Base-by-base conservation (phyloP, 2,329 filamentous ascomycete genomes). In the Calonectria honghensis region DNA sequence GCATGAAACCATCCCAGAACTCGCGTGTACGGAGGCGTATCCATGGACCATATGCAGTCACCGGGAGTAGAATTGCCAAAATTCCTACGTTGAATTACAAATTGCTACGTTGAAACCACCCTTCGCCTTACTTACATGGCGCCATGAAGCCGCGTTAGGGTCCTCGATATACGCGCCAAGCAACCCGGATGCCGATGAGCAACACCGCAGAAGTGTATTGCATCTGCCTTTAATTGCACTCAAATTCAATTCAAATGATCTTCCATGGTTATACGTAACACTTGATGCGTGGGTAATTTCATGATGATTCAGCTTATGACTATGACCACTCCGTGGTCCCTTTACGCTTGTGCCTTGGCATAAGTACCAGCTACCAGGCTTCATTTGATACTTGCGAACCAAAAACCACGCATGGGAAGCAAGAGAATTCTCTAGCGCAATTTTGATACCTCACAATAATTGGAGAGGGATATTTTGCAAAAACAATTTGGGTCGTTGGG, bases 1-100 rank as follows among this genome's bases (percentile, higher is more conserved):
- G 59, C 59, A 70, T 31, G 37, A 48, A 48, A 52, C 18, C 69
- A n/a, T 71, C 50, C 50, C 41, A 50, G 29, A 37, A 50, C 24
- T 35, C 20, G 18, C 57, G 39, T 18, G 24, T 7, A 41, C 35
- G n/a, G 35, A 61, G 45, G 16, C 18, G 24, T 68, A 32, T 27
- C 24, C 52, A 27, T 52, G n/a, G 41, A 6, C 13, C 35, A 16
- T 48, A 14, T 29, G 35, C 18, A 10, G 14, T 37, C 7, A 29
- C 32, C 48, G 3, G 20, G 27, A 64, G 11, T 6, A 27, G 9
- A 29, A 41, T 50, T 27, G 4, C 16, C n/a, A n/a, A n/a, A 52
- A 14, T 66, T 4, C 14, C 24, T 24, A 41, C 20, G 45, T 13
- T 48, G n/a, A 39, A 29, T 59, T 11, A 20, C 37, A n/a, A 63